phyloP scores from a whole-genome alignment of 1,284 basidiomycete genomes.

The Cutaneotrichosporon cutaneum region DNA sequence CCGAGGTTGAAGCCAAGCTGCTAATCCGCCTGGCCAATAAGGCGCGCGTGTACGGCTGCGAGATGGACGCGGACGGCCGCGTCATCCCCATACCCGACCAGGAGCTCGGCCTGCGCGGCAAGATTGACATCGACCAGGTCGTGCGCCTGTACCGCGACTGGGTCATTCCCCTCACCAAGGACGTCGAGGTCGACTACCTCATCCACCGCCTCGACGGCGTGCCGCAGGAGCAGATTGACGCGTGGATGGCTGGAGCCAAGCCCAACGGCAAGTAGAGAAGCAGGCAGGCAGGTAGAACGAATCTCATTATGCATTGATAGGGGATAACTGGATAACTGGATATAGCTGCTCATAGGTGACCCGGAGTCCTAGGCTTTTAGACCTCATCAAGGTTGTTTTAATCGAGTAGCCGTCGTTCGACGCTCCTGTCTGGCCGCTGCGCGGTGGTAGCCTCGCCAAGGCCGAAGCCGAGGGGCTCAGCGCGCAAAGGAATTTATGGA shows the following conservation, averaged over 20 bases:
- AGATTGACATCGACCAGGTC: conserved; percentile 91
- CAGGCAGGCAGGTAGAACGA: background rate
- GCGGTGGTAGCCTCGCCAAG: conserved; percentile 22
- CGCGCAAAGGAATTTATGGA: conserved; percentile 35
- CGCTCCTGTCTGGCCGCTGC: conserved; percentile 44
- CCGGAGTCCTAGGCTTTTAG: conserved; percentile 38
- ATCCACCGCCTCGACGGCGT: conserved; percentile 78
- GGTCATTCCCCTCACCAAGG: conserved; percentile 96
- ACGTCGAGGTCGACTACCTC: conserved; percentile 96
- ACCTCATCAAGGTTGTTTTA: conserved; percentile 48
- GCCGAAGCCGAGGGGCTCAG: conserved; percentile 26
- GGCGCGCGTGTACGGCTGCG: conserved; percentile 87
- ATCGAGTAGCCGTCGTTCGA: conserved; percentile 37
- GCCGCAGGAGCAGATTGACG: conserved; percentile 73
- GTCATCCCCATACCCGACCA: conserved; percentile 40
- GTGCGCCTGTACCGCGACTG: conserved; percentile 89
- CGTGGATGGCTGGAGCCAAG: conserved; percentile 52
- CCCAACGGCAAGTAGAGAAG: conserved; percentile 6
- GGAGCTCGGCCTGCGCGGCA: conserved; percentile 54
- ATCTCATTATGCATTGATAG: background rate
- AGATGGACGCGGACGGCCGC: conserved; percentile 74
- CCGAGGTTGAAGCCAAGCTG: conserved; percentile 85
- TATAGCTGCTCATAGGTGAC: conserved; percentile 50
- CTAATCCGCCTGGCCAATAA: conserved; percentile 87
- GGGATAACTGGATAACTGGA: background rate